Conservation (phyloP, 306 rosid genomes). For the Glycine tomentella region DNA sequence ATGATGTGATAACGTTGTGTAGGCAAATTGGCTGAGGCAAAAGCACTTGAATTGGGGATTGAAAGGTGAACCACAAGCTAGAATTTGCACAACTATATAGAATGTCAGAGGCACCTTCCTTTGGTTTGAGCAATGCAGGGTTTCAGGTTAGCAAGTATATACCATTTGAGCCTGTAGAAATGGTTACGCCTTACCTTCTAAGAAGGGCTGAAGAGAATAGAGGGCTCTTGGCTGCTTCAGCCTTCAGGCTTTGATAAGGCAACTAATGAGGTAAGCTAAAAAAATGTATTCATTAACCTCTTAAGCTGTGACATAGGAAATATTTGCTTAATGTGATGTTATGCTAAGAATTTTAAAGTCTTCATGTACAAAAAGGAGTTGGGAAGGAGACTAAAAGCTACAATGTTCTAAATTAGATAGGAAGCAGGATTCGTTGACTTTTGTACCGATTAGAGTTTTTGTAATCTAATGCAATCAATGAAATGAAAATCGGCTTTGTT, state of each 20-base stretch:
- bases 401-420: slow-evolving; percentile 24
- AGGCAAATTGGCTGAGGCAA: too few species aligned
- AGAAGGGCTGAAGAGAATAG: slow-evolving; percentile 46
- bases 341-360: neutral
- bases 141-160: too few species aligned
- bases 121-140: too few species aligned
- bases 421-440: neutral
- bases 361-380: slow-evolving; percentile 59
- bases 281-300: neutral
- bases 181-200: slow-evolving; percentile 80
- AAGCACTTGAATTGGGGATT: too few species aligned
- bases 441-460: slow-evolving; percentile 31
- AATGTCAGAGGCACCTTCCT: too few species aligned
- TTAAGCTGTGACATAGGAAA: neutral
- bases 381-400: slow-evolving; percentile 63
- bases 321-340: slow-evolving; percentile 6
- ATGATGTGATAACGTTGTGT: too few species aligned
- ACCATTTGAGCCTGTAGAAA: slow-evolving; percentile 62
- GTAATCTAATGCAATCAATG: neutral
- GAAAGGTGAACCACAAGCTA: too few species aligned
- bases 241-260: slow-evolving; percentile 71
- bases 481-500: neutral
- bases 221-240: slow-evolving; percentile 78
- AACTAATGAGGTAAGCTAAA: slow-evolving; percentile 61
- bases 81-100: slow-evolving; percentile 16